Evolutionary conservation across 2,329 filamentous ascomycete genomes (phyloP), one percentile per base, ranked within the genome.

Genomic region (Zymoseptoria passerinii): DNA sequence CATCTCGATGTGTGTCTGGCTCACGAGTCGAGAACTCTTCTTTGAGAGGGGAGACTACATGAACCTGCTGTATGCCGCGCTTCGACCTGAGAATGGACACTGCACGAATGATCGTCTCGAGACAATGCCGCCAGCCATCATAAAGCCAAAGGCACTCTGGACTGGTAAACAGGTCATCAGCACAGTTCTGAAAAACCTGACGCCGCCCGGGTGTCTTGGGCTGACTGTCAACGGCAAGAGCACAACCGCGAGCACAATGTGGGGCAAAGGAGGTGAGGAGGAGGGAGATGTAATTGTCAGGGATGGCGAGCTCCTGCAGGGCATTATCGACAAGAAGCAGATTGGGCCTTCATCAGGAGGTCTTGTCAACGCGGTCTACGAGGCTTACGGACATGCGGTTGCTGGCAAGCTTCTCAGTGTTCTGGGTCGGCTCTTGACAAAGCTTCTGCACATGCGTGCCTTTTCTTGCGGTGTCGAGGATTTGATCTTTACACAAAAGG

Each of bases 401-500:
- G 92, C 94, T 19, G 92, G 94, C 35, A 90, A 90, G 70, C 78
- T 96, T 8, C 83, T 99, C 56, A 95, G 91, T 78, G 88, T 92
- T 66, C 80, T 99, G 57, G 94, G 94, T 56, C 85, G 94, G 58
- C 80, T 99, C 27, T 77, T 99, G 63, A 99, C 94, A 0, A 88
- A 92, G 68, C 87, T 92, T 64, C 80, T 97, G 61, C 89, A 94
- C 70, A 95, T 96, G 86, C 83, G 92, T 54, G 94, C 92, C 1
- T 97, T 97, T 73, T 94, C 90, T 64, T 99, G 94, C 73, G 95
- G 95, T 71, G 96, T 99, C 75, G 92, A 99, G 68, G 95, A 99
- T 78, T 80, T 99, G 59, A 84, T 88, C 58, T 83, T 99, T 54
- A 97, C 92, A 0, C 78, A 82, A 1, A 78, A 88, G 62, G 92